Evolutionary conservation across 192 early-diverging fungal species (phyloP), one percentile per base, ranked within the genome.

Genomic region (Backusella tarrabulga): DNA sequence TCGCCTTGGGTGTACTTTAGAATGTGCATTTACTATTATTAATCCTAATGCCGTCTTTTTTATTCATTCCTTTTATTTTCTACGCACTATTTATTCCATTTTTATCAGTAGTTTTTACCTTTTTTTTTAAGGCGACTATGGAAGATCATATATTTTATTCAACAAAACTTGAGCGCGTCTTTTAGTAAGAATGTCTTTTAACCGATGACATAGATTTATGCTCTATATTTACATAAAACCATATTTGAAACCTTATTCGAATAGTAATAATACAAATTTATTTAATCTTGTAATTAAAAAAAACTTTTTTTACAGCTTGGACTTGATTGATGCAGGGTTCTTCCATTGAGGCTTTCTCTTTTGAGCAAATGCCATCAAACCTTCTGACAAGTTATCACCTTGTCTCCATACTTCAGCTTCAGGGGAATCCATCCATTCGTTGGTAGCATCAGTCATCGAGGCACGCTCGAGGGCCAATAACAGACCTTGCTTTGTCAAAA

Each of bases 321-420:
- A 63, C 8, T 63, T 63, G 56, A 63, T 23, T 12, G 56, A 63
- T 21, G n/a, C 60, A 42, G 82, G 79, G 72, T 79, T 83, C 15
- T 44, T 75, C 80, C 83, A 85, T 19, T 68, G 77, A 26, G 84
- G 83, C n/a, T 63, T 67, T 41, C 83, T 35, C 68, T 85, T 85
- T 6, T 85, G 76, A 15, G 74, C 77, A 76, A 85, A 85, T 23
- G 84, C 84, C n/a, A 50, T 29, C 36, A 84, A 54, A 7, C 84
- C 84, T 68, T 85, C 83, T 17, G 38, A 54, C 23, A 81, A 41
- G 60, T 85, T 85, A 6, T 74, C 34, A 19, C 84, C 80, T 34
- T 12, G 29, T 35, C 17, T 60, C 76, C 74, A 83, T 12, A 36
- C 66, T 8, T 41, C 34, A 66, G 79, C 71, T 15, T 80, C 79